These are phyloP conservation scores for Lipomyces yamadae DNA, from an alignment of 805 yeast species.

Conservation along the genomic window DNA sequence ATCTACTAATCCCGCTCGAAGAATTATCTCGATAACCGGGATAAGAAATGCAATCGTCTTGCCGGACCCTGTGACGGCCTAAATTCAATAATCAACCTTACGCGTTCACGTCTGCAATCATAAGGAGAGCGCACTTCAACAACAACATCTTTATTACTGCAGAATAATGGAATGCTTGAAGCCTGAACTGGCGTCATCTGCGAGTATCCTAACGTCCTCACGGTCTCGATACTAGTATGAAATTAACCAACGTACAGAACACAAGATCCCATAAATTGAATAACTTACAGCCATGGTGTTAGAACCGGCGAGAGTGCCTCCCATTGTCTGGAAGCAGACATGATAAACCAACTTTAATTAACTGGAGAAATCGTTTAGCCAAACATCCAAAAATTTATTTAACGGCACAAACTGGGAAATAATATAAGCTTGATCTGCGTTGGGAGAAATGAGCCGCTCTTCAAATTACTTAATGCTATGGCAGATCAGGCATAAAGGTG, in stretches of 20 bases:
- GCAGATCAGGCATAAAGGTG: background rate
- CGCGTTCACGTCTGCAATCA: background rate
- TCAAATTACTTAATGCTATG: background rate
- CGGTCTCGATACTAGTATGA: conserved; percentile 54
- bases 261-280: background rate
- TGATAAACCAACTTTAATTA: background rate
- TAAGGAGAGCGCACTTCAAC: conserved; percentile 57
- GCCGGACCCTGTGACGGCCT: conserved; percentile 97
- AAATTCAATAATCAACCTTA: background rate
- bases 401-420: background rate
- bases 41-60: conserved; percentile 89
- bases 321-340: conserved; percentile 61
- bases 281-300: conserved; percentile 65
- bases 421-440: no score
- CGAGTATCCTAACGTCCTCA: conserved; percentile 73
- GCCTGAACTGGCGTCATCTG: conserved; percentile 98
- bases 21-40: conserved; percentile 70
- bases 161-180: conserved; percentile 82
- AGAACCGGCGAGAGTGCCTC: conserved; percentile 56
- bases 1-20: conserved; percentile 45
- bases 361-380: background rate
- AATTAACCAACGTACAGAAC: background rate
- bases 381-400: background rate
- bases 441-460: no score
- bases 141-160: conserved; percentile 88